Conservation (phyloP, 331 rosid genomes). For the Saraca asoca region DNA sequence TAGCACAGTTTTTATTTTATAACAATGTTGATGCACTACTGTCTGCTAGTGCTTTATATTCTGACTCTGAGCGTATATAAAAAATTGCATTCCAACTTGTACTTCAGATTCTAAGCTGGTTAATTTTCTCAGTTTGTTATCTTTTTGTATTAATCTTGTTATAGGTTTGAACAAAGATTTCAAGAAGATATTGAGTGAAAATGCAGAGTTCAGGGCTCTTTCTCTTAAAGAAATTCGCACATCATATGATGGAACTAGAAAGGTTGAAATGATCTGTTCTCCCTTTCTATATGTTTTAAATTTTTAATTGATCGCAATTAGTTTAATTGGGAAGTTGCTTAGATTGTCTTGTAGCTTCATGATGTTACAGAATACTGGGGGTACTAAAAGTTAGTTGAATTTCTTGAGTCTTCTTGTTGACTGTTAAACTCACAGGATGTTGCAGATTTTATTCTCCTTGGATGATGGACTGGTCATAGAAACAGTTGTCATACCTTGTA, state of each 20-base stretch:
- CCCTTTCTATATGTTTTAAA: background rate
- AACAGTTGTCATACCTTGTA: slow-evolving; percentile 86
- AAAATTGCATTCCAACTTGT: slow-evolving; percentile 7
- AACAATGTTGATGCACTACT: background rate
- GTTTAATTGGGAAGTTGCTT: slow-evolving; percentile 6
- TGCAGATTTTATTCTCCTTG: slow-evolving; percentile 90
- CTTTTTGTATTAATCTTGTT: background rate
- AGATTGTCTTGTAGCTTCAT: slow-evolving; percentile 9
- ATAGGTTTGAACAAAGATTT: slow-evolving; percentile 85
- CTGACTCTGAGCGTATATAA: slow-evolving; percentile 1
- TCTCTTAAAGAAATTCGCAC: slow-evolving; percentile 59
- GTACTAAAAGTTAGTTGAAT: slow-evolving; percentile 1
- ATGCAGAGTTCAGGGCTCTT: slow-evolving; percentile 72
- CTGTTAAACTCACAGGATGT: slow-evolving; percentile 75
- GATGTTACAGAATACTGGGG: background rate
- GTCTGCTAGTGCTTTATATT: slow-evolving; percentile 21
- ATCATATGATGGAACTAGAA: slow-evolving; percentile 82
- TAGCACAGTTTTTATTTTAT: background rate
- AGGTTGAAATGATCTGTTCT: slow-evolving; percentile 63
- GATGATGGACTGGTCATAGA: slow-evolving; percentile 80
- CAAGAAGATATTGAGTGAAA: slow-evolving; percentile 75
- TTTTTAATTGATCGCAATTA: background rate
- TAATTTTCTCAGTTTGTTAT: too few relatives aligned
- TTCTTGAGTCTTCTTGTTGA: slow-evolving; percentile 58
- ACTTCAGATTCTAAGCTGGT: slow-evolving; percentile 5